Base-by-base conservation (phyloP, 306 rosid species). In the Begonia fuchsioides region DNA sequence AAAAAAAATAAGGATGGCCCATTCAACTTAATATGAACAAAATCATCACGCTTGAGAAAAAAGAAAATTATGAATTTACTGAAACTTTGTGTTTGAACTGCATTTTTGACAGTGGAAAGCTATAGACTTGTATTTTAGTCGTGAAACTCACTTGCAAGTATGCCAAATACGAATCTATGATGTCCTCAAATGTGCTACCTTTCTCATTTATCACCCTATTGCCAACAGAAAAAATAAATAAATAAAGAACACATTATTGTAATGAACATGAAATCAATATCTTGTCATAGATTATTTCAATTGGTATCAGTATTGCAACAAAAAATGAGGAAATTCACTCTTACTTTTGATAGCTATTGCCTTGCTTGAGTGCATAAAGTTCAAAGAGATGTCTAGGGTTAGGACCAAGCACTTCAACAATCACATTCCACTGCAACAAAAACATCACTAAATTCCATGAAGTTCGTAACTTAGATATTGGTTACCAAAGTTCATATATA, bases 351-450 rank as follows among this genome's bases (percentile, higher is more conserved):
- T 54, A 64, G 64, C 67, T 51, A 64, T 70, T 67, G 63, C 72
- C 69, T 66, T 83, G 97, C 62, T 84, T 90, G 44, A 90, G 92
- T 32, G 83, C 92, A 74, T 84, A 68, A 46, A 90, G 77, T 78
- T 90, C 97, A 68, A 76, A 90, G 13, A 83, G 73, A 68, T 90
- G 97, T 44, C 95, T 80, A 43, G 95, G 77, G 63, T 73, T 81
- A 47, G 95, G 68, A 53, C 97, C 98, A 56, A 90, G 77, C 61
- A 90, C 84, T 70, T 85, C 95, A 50, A 57, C 68, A 52, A 90
- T 71, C 65, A 81, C 70, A 38, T 59, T 75, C 95, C 98, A 90
- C 97, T 90, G 72, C 61, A 75, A 73, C 59, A 52, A 49, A 45
- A 68, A 60, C 39, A 66, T 39, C 56, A 58, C 45, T 41, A 18